phyloP scores from a whole-genome alignment of 2,329 filamentous ascomycete genomes.

The Graphilbum fragrans region DNA sequence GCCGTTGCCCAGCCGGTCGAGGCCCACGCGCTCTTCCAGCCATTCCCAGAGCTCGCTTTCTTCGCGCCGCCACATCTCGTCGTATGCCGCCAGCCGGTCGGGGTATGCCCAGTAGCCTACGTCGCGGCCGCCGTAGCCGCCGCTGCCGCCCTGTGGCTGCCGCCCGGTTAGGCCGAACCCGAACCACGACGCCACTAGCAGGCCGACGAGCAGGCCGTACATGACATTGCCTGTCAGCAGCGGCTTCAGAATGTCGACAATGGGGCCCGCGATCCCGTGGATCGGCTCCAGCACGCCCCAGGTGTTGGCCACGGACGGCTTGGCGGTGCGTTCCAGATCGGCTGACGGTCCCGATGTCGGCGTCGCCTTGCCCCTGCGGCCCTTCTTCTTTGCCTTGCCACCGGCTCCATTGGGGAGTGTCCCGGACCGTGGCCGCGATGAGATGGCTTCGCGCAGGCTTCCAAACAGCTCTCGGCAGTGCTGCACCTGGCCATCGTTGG shows the following conservation, averaged over 20 bases:
- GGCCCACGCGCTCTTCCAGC: slow-evolving; percentile 74
- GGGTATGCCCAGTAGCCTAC: slow-evolving; percentile 30
- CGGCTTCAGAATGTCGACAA: slow-evolving; percentile 56
- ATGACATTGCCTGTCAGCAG: slow-evolving; percentile 67
- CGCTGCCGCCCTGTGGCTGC: slow-evolving; percentile 22
- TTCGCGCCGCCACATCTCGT: slow-evolving; percentile 83
- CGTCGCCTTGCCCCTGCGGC: slow-evolving; percentile 33
- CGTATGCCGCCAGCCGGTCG: slow-evolving; percentile 70
- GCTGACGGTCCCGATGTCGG: slow-evolving; percentile 30
- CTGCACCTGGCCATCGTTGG: slow-evolving; percentile 74
- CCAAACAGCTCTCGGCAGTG: slow-evolving; percentile 74
- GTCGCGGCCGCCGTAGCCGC: slow-evolving; percentile 15
- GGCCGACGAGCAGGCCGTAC: slow-evolving; percentile 59
- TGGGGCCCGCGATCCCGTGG: slow-evolving; percentile 54
- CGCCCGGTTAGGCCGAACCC: slow-evolving; percentile 40
- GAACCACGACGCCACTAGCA: slow-evolving; percentile 67
- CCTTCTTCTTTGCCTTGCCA: slow-evolving; percentile 51
- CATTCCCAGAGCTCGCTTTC: slow-evolving; percentile 88
- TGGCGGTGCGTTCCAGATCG: slow-evolving; percentile 24
- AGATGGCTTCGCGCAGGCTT: slow-evolving; percentile 60
- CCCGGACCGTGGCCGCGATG: slow-evolving; percentile 44
- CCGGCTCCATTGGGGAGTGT: slow-evolving; percentile 30
- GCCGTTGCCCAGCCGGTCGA: slow-evolving; percentile 40
- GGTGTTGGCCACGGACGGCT: slow-evolving; percentile 34
- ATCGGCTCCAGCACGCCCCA: slow-evolving; percentile 82